Evolutionary conservation across 2,329 filamentous ascomycete species (phyloP), one percentile per base, ranked within the genome.

Genomic region (Cladophialophora immunda): DNA sequence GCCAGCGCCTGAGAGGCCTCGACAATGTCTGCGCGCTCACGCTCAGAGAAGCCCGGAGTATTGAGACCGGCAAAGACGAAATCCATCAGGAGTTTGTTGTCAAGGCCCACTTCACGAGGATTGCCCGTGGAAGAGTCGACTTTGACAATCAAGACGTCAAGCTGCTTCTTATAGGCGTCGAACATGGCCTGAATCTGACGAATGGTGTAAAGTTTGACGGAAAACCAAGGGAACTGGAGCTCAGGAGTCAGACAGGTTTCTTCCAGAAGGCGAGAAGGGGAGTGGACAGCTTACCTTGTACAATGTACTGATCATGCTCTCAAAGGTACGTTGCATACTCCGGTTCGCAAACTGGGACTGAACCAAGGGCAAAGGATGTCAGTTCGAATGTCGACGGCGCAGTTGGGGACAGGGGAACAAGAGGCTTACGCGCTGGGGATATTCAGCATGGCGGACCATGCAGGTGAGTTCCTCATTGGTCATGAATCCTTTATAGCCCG

Each of bases 91-190:
- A 83, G 71, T 54, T 75, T 77, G 41, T 74, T 68, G 60, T 80
- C 77, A 52, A 83, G 75, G 3, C 80, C 80, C 58, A 81, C 75
- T 63, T 72, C 70, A 54, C 70, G 70, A 27, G 65, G 58, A 11
- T 56, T 63, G 27, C 29, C 73, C 6, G 67, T 63, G 11, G 38
- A 45, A 19, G 58, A 55, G 27, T 64, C 65, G 58, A 90, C 80
- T 53, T 87, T 83, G 71, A 91, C 90, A 70, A 87, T 87, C 75
- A 94, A 84, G 73, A 93, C 89, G 61, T 84, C 85, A 75, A 94
- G 88, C 76, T 90, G 89, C 29, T 84, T 84, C 62, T 72, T 73
- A 59, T 74, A 74, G 38, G 78, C 73, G 15, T 80, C 75, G 74
- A 81, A 85, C 30, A 86, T 71, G 9, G 74, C 68, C 62, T 82